phyloP scores from a whole-genome alignment of 2,329 filamentous ascomycete species.

The Parastagonospora nodorum region DNA sequence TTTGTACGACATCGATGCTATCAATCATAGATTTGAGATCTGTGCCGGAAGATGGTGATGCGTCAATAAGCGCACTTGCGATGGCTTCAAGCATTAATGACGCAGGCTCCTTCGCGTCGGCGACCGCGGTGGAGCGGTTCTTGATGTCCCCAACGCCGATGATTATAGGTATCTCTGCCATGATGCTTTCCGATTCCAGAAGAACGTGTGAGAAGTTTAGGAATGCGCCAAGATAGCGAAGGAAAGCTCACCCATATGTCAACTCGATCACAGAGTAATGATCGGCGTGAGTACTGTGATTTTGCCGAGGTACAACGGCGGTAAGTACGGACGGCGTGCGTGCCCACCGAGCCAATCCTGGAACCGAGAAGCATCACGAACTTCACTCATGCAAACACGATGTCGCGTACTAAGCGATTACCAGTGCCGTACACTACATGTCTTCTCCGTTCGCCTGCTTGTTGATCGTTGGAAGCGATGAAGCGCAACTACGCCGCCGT shows the following conservation, averaged over 20 bases:
- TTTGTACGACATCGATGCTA: conserved; percentile 63
- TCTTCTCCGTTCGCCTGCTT: too few relatives aligned
- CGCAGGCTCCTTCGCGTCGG: conserved; percentile 64
- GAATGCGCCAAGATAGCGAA: neutral
- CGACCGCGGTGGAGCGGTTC: conserved; percentile 58
- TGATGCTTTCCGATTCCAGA: neutral
- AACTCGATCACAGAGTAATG: conserved; percentile 8
- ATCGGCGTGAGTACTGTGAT: conserved; percentile 4
- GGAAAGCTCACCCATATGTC: neutral
- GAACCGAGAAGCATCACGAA: too few relatives aligned
- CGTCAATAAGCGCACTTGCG: conserved; percentile 57
- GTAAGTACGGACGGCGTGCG: too few relatives aligned
- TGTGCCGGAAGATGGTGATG: conserved; percentile 38
- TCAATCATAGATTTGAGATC: conserved; percentile 58
- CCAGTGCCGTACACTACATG: too few relatives aligned
- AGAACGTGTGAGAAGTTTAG: neutral
- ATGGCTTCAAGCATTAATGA: conserved; percentile 64
- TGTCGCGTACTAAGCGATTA: too few relatives aligned
- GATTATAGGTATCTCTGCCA: conserved; percentile 56
- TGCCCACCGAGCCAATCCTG: too few relatives aligned
- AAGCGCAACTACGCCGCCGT: too few relatives aligned
- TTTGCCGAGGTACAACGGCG: conserved; percentile 10
- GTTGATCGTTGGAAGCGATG: too few relatives aligned
- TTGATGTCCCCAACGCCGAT: conserved; percentile 67
- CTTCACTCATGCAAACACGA: too few relatives aligned